Conservation (phyloP, 192 early-diverging fungal species). For the Backusella sp. region DNA sequence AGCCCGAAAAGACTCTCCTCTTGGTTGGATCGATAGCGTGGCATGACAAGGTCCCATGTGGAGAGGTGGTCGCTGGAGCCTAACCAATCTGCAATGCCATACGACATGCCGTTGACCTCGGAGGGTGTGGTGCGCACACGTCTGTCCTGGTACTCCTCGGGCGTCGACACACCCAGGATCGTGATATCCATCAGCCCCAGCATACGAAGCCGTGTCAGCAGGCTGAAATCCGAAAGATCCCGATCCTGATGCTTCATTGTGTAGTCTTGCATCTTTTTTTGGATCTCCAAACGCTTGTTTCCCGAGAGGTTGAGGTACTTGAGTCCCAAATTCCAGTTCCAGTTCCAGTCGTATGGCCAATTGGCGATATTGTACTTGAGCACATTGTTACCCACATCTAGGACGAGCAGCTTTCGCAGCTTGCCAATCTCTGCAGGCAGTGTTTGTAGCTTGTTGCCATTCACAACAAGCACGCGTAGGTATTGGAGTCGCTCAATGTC, state of each 20-base stretch:
- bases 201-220: constrained; percentile 72
- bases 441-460: constrained; percentile 87
- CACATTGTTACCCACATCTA: constrained; percentile 86
- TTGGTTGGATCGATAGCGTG: constrained; percentile 75
- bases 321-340: constrained; percentile 90
- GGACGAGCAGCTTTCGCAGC: constrained; percentile 67
- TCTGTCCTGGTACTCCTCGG: constrained; percentile 78
- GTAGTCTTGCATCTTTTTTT: constrained; percentile 53
- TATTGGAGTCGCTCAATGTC: constrained; percentile 72
- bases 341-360: constrained; percentile 97
- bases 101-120: constrained; percentile 80
- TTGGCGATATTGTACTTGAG: constrained; percentile 93
- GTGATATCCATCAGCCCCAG: constrained; percentile 93
- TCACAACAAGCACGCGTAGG: constrained; percentile 74
- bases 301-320: constrained; percentile 92
- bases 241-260: constrained; percentile 32
- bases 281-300: constrained; percentile 88
- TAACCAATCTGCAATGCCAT: constrained; percentile 85
- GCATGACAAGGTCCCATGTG: constrained; percentile 85
- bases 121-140: constrained; percentile 82
- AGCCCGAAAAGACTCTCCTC: constrained; percentile 89
- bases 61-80: constrained; percentile 67
- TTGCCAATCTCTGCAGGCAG: constrained; percentile 90
- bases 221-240: constrained; percentile 75
- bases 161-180: constrained; percentile 70